These are phyloP conservation scores for Dactylonectria estremocensis DNA, from an alignment of 2,329 filamentous ascomycete genomes.

Conservation along the genomic window DNA sequence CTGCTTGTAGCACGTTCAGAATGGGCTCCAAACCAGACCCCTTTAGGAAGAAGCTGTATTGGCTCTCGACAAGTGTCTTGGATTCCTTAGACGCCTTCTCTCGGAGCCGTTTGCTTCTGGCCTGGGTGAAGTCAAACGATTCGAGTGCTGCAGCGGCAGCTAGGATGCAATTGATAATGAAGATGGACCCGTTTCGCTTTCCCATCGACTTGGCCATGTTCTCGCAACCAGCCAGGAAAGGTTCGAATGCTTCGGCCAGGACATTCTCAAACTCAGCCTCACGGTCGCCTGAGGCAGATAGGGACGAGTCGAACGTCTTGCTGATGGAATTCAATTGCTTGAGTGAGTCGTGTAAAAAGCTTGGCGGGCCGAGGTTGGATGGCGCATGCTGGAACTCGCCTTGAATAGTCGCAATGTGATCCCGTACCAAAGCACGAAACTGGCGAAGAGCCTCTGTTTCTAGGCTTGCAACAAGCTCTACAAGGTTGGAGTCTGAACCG, in stretches of 20 bases:
- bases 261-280: constrained; percentile 82
- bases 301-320: constrained; percentile 88
- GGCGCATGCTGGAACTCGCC: constrained; percentile 79
- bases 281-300: constrained; percentile 71
- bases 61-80: constrained; percentile 73
- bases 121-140: constrained; percentile 75
- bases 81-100: constrained; percentile 69
- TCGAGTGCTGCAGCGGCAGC: constrained; percentile 70
- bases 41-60: constrained; percentile 80
- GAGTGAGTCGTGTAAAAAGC: constrained; percentile 85
- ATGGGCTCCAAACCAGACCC: constrained; percentile 81
- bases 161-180: constrained; percentile 80
- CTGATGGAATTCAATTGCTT: constrained; percentile 84
- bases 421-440: constrained; percentile 85
- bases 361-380: constrained; percentile 81
- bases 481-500: constrained; percentile 76
- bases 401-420: constrained; percentile 83
- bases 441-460: constrained; percentile 85
- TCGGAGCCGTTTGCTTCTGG: constrained; percentile 69
- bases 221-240: constrained; percentile 84
- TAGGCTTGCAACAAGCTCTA: constrained; percentile 77
- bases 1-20: constrained; percentile 68
- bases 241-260: constrained; percentile 85
- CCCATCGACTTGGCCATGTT: constrained; percentile 75
- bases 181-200: constrained; percentile 75